phyloP scores from a whole-genome alignment of 2,329 filamentous ascomycete species.

The Alternaria tenuissima region DNA sequence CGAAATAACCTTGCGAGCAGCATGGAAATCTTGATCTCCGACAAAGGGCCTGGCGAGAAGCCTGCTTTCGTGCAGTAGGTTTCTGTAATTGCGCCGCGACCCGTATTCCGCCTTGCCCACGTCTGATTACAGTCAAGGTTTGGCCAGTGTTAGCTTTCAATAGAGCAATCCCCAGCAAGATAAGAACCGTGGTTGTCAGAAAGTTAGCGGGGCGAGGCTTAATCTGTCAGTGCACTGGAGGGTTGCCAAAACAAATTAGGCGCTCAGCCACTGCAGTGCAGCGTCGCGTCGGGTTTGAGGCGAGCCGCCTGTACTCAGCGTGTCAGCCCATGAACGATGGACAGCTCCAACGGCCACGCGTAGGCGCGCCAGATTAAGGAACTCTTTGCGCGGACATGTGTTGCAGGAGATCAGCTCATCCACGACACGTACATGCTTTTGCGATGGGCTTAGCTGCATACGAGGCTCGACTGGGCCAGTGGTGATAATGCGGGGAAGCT shows the following conservation, averaged over 20 bases:
- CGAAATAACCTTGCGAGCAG: constrained; percentile 8
- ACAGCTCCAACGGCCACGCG: constrained; percentile 6
- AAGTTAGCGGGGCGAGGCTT: constrained; percentile 12
- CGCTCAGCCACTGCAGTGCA: constrained; percentile 26
- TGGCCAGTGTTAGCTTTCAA: constrained; percentile 6
- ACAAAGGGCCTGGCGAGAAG: neutral
- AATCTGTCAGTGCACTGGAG: constrained; percentile 22
- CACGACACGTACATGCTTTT: constrained; percentile 10
- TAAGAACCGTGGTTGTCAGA: constrained; percentile 16
- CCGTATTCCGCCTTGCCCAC: neutral
- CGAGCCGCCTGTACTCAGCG: constrained; percentile 7
- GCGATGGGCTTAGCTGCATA: constrained; percentile 30
- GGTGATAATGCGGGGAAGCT: constrained; percentile 44
- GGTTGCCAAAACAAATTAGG: constrained; percentile 23
- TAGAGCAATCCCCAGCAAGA: constrained; percentile 10
- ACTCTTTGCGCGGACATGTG: neutral
- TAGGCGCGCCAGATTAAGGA: constrained; percentile 22
- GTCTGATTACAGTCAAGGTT: constrained; percentile 1
- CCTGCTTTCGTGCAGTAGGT: neutral
- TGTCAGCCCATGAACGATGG: constrained; percentile 8
- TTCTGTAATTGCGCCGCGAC: neutral
- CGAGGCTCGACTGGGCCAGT: constrained; percentile 17
- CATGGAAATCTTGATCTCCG: constrained; percentile 11
- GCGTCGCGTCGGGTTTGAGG: constrained; percentile 9
- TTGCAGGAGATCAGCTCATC: constrained; percentile 13